These are phyloP conservation scores for Penicillium frequentans DNA, from an alignment of 2,329 filamentous ascomycete species.

Conservation along the genomic window DNA sequence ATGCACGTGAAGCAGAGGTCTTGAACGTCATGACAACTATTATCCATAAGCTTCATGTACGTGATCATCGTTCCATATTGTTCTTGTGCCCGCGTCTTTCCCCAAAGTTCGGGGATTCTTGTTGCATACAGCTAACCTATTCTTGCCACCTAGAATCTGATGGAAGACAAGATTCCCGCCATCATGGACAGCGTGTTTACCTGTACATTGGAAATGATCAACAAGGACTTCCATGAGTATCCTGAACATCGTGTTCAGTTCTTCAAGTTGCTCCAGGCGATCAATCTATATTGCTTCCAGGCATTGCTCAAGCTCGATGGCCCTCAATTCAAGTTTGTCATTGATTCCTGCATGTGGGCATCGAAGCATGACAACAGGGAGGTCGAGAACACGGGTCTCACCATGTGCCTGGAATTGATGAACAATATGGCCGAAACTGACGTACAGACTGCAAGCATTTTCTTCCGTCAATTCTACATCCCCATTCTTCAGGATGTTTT, in stretches of 20 bases:
- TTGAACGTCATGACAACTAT: slow-evolving; percentile 97
- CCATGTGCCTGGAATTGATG: slow-evolving; percentile 97
- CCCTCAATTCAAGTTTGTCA: slow-evolving; percentile 98
- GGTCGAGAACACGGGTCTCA: slow-evolving; percentile 91
- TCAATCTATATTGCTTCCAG: slow-evolving; percentile 97
- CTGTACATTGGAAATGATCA: slow-evolving; percentile 99
- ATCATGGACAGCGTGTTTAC: slow-evolving; percentile 99
- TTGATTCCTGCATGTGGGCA: slow-evolving; percentile 99
- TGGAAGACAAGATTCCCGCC: slow-evolving; percentile 96
- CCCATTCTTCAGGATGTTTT: slow-evolving; percentile 96
- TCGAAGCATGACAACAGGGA: slow-evolving; percentile 99
- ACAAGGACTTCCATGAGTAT: slow-evolving; percentile 99
- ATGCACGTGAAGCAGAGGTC: slow-evolving; percentile 93
- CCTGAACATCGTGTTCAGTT: slow-evolving; percentile 99
- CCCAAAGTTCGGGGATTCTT: not conserved
- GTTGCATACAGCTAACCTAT: not conserved
- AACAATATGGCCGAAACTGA: slow-evolving; percentile 97
- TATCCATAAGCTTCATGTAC: slow-evolving; percentile 92
- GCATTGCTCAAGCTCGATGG: slow-evolving; percentile 91
- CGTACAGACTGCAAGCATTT: slow-evolving; percentile 79
- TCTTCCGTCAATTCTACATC: slow-evolving; percentile 98
- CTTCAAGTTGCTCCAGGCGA: slow-evolving; percentile 92
- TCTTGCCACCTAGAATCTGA: slow-evolving; percentile 63
- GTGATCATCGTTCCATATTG: slow-evolving; percentile 38
- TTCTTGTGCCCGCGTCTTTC: not conserved